Conservation (phyloP, 2,329 filamentous ascomycete genomes). For the Aureobasidium sp. region DNA sequence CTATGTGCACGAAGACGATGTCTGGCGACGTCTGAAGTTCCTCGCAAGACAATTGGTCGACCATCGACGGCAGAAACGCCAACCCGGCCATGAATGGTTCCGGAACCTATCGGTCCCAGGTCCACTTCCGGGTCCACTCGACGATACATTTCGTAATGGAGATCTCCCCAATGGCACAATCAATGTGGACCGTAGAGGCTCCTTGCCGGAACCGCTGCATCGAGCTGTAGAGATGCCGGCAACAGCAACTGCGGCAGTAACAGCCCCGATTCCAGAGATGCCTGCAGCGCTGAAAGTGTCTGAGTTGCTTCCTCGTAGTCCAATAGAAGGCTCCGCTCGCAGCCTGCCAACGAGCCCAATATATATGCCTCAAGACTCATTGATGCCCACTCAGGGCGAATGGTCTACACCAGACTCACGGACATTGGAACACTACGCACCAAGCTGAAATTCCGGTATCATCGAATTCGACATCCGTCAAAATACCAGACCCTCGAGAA, state of each 20-base stretch:
- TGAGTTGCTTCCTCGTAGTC: not conserved
- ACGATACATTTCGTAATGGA: not conserved
- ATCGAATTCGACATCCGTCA: too few relatives aligned
- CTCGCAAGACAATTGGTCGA: conserved; percentile 1
- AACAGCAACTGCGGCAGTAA: too few relatives aligned
- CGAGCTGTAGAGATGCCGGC: not conserved
- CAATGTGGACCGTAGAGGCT: not conserved
- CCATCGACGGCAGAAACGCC: conserved; percentile 3
- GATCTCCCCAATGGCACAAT: not conserved
- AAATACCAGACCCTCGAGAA: too few relatives aligned
- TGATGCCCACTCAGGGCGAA: not conserved
- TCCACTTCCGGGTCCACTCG: not conserved
- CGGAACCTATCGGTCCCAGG: not conserved
- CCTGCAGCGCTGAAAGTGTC: not conserved
- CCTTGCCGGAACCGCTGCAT: not conserved
- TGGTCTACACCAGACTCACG: not conserved
- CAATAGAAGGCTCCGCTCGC: not conserved
- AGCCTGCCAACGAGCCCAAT: not conserved
- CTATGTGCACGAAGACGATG: not conserved
- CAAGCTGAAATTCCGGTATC: too few relatives aligned
- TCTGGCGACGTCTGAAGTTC: not conserved
- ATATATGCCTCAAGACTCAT: not conserved
- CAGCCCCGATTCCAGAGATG: not conserved
- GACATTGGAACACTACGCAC: not conserved
- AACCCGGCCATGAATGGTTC: not conserved